Evolutionary conservation across 257 asterid species (phyloP).

Genomic region (Avicennia marina): DNA sequence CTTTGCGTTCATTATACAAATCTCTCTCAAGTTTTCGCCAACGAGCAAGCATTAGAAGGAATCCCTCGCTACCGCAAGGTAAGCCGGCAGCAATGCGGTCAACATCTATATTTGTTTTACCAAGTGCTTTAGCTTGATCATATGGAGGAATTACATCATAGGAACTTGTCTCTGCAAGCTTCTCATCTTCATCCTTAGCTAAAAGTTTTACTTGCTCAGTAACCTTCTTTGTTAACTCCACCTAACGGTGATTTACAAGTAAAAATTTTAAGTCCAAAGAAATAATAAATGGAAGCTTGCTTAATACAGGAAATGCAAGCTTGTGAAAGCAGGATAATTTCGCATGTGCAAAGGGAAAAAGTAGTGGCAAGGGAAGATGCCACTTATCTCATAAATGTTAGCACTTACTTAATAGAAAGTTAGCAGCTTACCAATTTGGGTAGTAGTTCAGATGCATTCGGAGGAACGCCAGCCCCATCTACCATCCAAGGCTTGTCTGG

Average conservation of each 20-base stretch:
- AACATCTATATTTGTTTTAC: slow-evolving; percentile 91
- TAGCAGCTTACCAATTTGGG: slow-evolving; percentile 52
- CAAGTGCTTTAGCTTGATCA: slow-evolving; percentile 99
- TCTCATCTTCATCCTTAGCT: slow-evolving; percentile 91
- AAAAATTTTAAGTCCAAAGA: neutral
- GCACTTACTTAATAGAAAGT: neutral
- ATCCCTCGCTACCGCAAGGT: slow-evolving; percentile 99
- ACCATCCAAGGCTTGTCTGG: slow-evolving; percentile 86
- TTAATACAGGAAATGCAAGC: neutral
- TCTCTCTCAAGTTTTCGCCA: slow-evolving; percentile 96
- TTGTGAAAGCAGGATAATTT: neutral
- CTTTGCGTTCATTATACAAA: slow-evolving; percentile 86
- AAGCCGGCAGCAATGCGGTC: slow-evolving; percentile 97
- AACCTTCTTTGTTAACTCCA: slow-evolving; percentile 76
- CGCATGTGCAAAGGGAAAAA: neutral
- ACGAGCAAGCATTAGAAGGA: slow-evolving; percentile 97
- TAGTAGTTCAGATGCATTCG: slow-evolving; percentile 68
- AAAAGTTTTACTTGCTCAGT: slow-evolving; percentile 84
- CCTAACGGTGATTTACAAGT: slow-evolving; percentile 35
- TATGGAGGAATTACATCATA: slow-evolving; percentile 79
- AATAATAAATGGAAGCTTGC: neutral
- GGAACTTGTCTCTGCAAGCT: slow-evolving; percentile 68
- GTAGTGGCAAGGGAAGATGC: neutral
- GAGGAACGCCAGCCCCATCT: slow-evolving; percentile 91
- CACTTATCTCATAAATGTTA: neutral